phyloP scores from a whole-genome alignment of 1,139 yeast genomes.

The Lodderomyces margitis region DNA sequence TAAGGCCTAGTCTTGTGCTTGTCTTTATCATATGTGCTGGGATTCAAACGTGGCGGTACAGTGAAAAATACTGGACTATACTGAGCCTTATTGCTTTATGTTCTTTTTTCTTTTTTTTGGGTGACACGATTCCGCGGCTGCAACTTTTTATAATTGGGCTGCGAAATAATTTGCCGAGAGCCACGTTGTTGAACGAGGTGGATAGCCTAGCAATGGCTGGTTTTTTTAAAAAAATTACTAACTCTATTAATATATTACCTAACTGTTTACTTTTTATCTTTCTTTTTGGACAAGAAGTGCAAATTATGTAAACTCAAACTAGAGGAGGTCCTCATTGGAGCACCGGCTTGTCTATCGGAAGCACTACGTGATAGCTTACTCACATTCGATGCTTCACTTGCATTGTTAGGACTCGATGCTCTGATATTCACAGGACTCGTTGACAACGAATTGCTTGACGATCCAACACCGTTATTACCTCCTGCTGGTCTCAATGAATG shows the following conservation, averaged over 20 bases:
- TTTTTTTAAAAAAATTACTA: too few species aligned
- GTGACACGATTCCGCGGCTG: background rate
- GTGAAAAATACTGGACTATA: too few species aligned
- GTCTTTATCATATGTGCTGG: background rate
- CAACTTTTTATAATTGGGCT: background rate
- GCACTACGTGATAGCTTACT: slow-evolving; percentile 33
- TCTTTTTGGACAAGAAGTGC: slow-evolving; percentile 28
- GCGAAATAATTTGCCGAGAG: background rate
- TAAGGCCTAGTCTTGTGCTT: background rate
- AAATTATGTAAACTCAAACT: slow-evolving; percentile 30
- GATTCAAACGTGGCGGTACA: background rate
- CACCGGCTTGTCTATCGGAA: slow-evolving; percentile 29
- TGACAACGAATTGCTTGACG: slow-evolving; percentile 2
- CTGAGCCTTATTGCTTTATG: too few species aligned
- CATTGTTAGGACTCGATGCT: slow-evolving; percentile 7
- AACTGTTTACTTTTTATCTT: slow-evolving; percentile 13
- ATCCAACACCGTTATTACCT: background rate
- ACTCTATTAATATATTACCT: background rate
- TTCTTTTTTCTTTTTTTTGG: background rate
- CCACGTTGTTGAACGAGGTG: too few species aligned
- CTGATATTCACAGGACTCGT: slow-evolving; percentile 4
- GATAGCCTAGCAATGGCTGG: too few species aligned
- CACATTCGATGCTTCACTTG: slow-evolving; percentile 6
- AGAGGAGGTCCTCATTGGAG: slow-evolving; percentile 23
- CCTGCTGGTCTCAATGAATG: background rate